Percentiles rank a stretch among this genome's conserved stretches.
These are phyloP conservation scores for Moniliella sp. DNA, from an alignment of 1,284 basidiomycete species.

Conservation along the genomic window DNA sequence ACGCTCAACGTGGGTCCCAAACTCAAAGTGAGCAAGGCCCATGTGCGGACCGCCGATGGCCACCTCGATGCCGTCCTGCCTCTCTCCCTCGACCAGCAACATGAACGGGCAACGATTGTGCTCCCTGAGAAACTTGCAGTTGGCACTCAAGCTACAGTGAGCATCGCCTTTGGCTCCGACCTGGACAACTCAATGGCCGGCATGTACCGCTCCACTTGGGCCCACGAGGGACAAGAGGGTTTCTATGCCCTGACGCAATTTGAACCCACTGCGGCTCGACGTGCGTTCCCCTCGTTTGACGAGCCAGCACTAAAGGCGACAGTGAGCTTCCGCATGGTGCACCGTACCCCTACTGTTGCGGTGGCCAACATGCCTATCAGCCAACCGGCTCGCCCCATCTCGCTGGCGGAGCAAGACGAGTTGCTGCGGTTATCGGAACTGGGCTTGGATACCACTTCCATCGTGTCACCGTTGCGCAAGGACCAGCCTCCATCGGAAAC, in stretches of 20 bases:
- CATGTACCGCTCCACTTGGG: conserved; percentile 28
- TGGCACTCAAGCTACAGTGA: conserved; percentile 18
- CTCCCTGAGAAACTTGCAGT: conserved; percentile 14
- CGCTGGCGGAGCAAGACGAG: conserved; percentile 15
- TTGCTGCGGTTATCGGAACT: conserved; percentile 40
- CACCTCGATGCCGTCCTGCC: no score
- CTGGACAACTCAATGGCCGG: conserved; percentile 28
- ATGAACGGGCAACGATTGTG: conserved; percentile 19
- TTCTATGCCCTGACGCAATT: conserved; percentile 30
- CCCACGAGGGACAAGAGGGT: conserved; percentile 36
- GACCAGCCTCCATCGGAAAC: no score
- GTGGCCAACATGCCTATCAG: conserved; percentile 56
- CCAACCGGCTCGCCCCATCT: conserved; percentile 11
- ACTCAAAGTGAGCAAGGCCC: no score
- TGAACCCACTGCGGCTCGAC: conserved; percentile 64
- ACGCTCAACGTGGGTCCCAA: no score
- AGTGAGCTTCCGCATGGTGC: conserved; percentile 61
- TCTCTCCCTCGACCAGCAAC: conserved; percentile 35
- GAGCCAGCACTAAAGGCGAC: conserved; percentile 79
- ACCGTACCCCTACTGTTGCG: conserved; percentile 45
- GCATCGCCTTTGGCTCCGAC: conserved; percentile 18
- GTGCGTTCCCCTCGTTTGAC: conserved; percentile 50
- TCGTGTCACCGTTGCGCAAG: no score
- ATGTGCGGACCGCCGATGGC: no score
- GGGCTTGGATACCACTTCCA: no score